phyloP scores from a whole-genome alignment of 169 alveolate species.

The Perkinsus marinus region DNA sequence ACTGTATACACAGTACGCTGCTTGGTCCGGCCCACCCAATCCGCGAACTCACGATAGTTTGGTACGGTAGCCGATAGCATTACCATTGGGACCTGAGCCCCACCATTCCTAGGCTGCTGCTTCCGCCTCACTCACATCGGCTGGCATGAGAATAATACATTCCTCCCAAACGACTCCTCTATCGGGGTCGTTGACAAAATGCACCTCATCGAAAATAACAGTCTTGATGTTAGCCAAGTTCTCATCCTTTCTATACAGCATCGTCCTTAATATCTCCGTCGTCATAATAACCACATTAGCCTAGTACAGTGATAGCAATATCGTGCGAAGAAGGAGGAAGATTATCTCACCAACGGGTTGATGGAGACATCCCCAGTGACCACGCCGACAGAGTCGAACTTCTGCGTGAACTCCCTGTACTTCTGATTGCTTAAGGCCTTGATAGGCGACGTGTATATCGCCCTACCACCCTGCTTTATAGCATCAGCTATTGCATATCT shows the following conservation, averaged over 20 bases:
- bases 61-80: conserved; percentile 97
- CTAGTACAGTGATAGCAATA: not conserved
- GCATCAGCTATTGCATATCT: conserved; percentile 95
- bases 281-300: conserved; percentile 94
- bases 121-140: not conserved
- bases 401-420: conserved; percentile 72
- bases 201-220: conserved; percentile 97
- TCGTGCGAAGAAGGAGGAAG: too few species aligned
- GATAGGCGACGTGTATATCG: conserved; percentile 94
- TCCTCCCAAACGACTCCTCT: conserved; percentile 99
- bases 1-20: conserved; percentile 82
- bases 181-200: conserved; percentile 86
- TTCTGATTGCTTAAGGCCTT: conserved; percentile 96
- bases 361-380: conserved; percentile 95
- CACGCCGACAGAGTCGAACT: conserved; percentile 81
- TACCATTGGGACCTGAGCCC: conserved; percentile 61
- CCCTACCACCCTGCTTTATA: conserved; percentile 70
- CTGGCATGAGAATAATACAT: conserved; percentile 80
- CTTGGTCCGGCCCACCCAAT: conserved; percentile 79
- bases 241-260: conserved; percentile 55
- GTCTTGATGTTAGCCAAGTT: not conserved
- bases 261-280: conserved; percentile 88
- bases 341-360: conserved; percentile 58
- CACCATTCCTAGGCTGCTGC: not conserved
- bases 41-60: conserved; percentile 91